These are phyloP conservation scores for Boechera retrofracta DNA, from an alignment of 345 rosid species.

Conservation along the genomic window DNA sequence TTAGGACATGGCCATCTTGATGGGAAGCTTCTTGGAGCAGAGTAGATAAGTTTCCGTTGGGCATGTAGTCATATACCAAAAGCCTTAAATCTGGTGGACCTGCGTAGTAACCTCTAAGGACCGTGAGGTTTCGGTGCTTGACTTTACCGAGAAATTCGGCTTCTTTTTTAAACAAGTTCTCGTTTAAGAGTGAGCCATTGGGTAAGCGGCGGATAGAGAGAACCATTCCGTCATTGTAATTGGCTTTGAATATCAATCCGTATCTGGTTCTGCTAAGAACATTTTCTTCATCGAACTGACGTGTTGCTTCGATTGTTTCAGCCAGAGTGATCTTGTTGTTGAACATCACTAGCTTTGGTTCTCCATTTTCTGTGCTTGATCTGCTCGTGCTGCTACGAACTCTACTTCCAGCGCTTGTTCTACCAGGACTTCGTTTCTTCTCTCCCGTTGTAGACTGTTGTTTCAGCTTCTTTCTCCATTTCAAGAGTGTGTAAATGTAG, in stretches of 20 bases:
- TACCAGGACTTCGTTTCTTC: constrained; percentile 84
- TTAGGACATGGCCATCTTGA: constrained; percentile 95
- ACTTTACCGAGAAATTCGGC: constrained; percentile 83
- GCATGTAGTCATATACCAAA: constrained; percentile 92
- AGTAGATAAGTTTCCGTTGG: constrained; percentile 91
- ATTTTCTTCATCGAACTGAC: constrained; percentile 92
- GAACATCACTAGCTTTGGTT: constrained; percentile 91
- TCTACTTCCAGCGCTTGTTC: constrained; percentile 83
- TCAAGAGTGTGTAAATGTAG: constrained; percentile 78
- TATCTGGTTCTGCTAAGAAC: constrained; percentile 79
- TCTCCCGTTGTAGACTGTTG: constrained; percentile 67
- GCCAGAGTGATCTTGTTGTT: constrained; percentile 86
- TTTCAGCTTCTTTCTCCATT: constrained; percentile 83
- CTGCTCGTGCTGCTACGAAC: constrained; percentile 73
- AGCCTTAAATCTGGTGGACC: constrained; percentile 87
- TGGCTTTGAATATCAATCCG: constrained; percentile 87
- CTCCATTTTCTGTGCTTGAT: constrained; percentile 76
- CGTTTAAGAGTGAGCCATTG: constrained; percentile 59
- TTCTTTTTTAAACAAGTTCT: constrained; percentile 78
- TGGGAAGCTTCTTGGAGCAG: constrained; percentile 97
- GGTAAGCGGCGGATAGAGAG: constrained; percentile 81
- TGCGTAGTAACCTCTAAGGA: constrained; percentile 85
- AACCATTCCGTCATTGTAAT: constrained; percentile 90
- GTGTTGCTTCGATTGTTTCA: constrained; percentile 85
- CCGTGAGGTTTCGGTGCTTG: constrained; percentile 86